Evolutionary conservation across 306 rosid genomes (phyloP).

Genomic region (Malus asiatica): DNA sequence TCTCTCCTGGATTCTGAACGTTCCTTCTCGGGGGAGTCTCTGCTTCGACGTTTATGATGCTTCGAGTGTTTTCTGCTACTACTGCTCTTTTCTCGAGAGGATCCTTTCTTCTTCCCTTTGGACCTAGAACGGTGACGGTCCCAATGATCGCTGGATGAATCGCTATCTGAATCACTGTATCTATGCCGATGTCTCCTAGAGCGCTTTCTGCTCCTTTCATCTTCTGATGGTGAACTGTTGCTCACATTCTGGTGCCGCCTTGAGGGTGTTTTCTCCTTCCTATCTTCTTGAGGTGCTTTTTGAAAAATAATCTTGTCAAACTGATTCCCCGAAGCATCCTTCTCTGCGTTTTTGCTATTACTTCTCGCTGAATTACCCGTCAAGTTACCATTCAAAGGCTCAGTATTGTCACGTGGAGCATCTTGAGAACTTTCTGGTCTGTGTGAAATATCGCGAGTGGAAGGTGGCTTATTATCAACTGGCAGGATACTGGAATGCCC

Average conservation of each 20-base stretch:
- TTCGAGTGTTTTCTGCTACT: constrained; percentile 58
- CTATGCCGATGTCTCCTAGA: constrained; percentile 43
- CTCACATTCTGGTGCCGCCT: constrained; percentile 31
- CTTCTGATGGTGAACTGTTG: constrained; percentile 46
- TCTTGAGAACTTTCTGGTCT: constrained; percentile 24
- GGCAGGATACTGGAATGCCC: constrained; percentile 11
- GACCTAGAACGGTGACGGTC: constrained; percentile 48
- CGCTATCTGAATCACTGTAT: constrained; percentile 48
- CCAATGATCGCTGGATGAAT: constrained; percentile 39
- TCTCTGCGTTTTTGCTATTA: constrained; percentile 25
- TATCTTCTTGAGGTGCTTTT: constrained; percentile 24
- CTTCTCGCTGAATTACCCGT: constrained; percentile 35
- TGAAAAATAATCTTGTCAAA: constrained; percentile 18
- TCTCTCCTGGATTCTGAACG: constrained; percentile 41
- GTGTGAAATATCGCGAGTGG: constrained; percentile 23
- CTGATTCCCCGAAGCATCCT: constrained; percentile 23
- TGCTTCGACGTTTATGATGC: constrained; percentile 45
- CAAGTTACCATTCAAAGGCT: constrained; percentile 25
- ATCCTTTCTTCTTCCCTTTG: constrained; percentile 44
- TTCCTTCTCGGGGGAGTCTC: constrained; percentile 53
- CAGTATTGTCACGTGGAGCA: constrained; percentile 26
- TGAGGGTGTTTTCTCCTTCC: constrained; percentile 29
- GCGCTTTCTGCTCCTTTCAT: constrained; percentile 54
- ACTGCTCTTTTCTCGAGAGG: constrained; percentile 54
- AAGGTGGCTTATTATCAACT: constrained; percentile 18